Conservation (phyloP, 148 eudicot genomes). For the Nyssa sinensis region DNA sequence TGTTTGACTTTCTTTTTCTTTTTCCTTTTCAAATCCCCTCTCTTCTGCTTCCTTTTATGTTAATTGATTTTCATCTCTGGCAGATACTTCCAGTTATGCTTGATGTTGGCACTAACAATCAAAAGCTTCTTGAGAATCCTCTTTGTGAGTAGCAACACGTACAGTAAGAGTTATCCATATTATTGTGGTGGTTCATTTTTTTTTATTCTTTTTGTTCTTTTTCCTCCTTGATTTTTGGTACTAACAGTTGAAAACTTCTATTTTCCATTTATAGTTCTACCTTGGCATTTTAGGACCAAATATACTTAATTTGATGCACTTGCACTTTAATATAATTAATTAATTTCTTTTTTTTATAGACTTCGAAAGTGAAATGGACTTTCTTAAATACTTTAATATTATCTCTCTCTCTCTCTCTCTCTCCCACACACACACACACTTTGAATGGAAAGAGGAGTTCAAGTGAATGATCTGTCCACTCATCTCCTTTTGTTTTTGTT, state of each 20-base stretch:
- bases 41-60: neutral
- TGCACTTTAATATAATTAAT: neutral
- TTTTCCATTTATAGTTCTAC: neutral
- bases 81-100: conserved; percentile 97
- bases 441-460: too few species aligned
- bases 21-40: neutral
- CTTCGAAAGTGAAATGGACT: too few species aligned
- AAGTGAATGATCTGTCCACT: too few species aligned
- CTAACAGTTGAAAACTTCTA: neutral
- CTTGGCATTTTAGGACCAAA: neutral
- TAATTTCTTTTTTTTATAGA: too few species aligned
- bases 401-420: neutral
- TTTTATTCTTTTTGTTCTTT: neutral
- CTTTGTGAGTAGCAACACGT: conserved; percentile 68
- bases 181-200: neutral
- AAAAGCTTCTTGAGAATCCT: conserved; percentile 81
- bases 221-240: neutral
- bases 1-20: neutral
- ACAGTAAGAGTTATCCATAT: conserved; percentile 10
- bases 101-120: conserved; percentile 96
- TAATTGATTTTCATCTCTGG: neutral
- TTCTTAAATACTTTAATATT: neutral
- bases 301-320: neutral
- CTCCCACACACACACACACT: too few species aligned
- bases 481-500: too few species aligned